Conservation (phyloP, 306 rosid genomes). For the Trifolium fragiferum region DNA sequence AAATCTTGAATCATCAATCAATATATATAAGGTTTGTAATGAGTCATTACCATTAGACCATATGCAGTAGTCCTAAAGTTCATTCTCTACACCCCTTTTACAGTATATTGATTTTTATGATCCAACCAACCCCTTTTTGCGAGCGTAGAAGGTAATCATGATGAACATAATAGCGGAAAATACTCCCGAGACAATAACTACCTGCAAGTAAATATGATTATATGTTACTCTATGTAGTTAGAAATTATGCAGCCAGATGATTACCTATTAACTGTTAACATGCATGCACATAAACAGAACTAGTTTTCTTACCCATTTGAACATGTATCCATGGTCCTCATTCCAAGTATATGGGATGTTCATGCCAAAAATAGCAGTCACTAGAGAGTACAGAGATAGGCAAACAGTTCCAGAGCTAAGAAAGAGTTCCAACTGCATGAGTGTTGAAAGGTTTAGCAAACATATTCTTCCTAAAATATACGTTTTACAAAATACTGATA, state of each 20-base stretch:
- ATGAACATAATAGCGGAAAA: slow-evolving; percentile 50
- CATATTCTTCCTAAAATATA: not conserved
- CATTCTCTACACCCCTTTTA: slow-evolving; percentile 33
- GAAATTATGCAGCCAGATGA: slow-evolving; percentile 16
- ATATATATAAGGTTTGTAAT: not conserved
- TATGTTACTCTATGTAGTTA: slow-evolving; percentile 13
- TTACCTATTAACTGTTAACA: no score
- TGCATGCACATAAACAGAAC: not conserved
- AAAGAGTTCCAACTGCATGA: slow-evolving; percentile 83
- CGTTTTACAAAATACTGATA: slow-evolving; percentile 12
- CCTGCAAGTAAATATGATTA: slow-evolving; percentile 55
- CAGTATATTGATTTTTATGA: slow-evolving; percentile 50
- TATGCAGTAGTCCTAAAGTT: slow-evolving; percentile 19
- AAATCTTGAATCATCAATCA: slow-evolving; percentile 16
- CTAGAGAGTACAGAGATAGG: slow-evolving; percentile 67
- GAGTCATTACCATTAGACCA: not conserved
- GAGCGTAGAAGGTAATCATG: slow-evolving; percentile 60
- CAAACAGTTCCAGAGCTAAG: slow-evolving; percentile 83
- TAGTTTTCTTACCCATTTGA: slow-evolving; percentile 76
- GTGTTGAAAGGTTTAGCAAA: slow-evolving; percentile 27
- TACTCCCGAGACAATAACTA: slow-evolving; percentile 52
- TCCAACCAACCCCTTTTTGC: slow-evolving; percentile 77
- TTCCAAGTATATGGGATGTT: slow-evolving; percentile 89
- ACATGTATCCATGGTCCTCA: slow-evolving; percentile 52
- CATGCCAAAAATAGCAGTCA: slow-evolving; percentile 80